A percentile compares a stretch with the other conserved stretches of the same genome.
Conservation (phyloP, 75 land plant species). For the Pinus albicaulis region DNA sequence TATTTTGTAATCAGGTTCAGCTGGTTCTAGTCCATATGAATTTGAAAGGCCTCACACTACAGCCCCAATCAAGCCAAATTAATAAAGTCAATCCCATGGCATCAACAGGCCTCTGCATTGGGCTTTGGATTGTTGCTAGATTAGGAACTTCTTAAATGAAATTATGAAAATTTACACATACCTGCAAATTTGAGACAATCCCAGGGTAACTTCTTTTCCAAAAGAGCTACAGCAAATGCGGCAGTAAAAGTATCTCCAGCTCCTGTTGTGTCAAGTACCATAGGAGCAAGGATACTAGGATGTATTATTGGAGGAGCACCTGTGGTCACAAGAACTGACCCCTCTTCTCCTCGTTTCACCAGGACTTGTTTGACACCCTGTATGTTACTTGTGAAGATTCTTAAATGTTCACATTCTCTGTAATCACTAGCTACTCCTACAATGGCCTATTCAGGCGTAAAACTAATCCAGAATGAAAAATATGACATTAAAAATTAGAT, state of each 20-base stretch:
- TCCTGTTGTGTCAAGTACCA: conserved; percentile 91
- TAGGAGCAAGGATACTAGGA: conserved; percentile 61
- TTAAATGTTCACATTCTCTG: neutral
- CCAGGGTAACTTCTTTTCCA: conserved; percentile 60
- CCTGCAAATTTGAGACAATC: conserved; percentile 92
- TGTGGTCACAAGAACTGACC: conserved; percentile 69
- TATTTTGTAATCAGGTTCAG: neutral
- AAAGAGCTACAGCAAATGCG: conserved; percentile 87
- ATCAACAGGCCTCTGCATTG: neutral
- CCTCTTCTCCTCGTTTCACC: conserved; percentile 83
- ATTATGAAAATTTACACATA: conserved; percentile 12
- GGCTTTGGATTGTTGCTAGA: neutral
- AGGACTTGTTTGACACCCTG: conserved; percentile 90
- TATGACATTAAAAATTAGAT: neutral
- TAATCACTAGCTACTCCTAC: neutral
- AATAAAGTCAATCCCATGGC: neutral
- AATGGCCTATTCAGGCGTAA: neutral
- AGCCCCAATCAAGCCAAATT: neutral
- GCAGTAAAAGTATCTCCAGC: conserved; percentile 99
- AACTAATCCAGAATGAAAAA: neutral
- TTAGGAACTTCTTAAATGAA: neutral
- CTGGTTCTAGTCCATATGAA: neutral
- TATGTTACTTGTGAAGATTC: neutral
- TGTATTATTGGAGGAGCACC: conserved; percentile 76
- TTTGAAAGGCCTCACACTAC: neutral